A percentile compares a stretch with the other conserved stretches of the same genome.
Conservation (phyloP, 331 rosid species). For the Erythrophleum ivorense region DNA sequence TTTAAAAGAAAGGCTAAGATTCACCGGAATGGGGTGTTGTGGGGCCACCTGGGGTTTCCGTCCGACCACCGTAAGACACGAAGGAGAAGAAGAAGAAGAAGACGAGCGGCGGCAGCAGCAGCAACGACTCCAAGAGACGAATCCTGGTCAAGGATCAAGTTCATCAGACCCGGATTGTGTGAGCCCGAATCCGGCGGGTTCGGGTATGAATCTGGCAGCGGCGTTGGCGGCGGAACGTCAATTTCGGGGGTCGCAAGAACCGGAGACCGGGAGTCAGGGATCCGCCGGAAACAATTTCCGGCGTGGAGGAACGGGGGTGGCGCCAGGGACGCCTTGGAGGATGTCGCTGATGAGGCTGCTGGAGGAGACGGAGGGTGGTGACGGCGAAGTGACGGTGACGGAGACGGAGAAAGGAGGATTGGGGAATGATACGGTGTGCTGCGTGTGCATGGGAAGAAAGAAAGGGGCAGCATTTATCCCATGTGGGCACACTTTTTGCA, state of each 20-base stretch:
- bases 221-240: conserved; percentile 90
- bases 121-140: conserved; percentile 18
- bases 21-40: conserved; percentile 76
- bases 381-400: conserved; percentile 17
- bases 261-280: conserved; percentile 23
- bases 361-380: conserved; percentile 77
- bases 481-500: conserved; percentile 97
- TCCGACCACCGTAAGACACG: conserved; percentile 41
- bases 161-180: conserved; percentile 47
- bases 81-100: conserved; percentile 45
- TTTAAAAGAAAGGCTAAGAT: conserved; percentile 81
- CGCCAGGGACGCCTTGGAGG: conserved; percentile 74
- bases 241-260: conserved; percentile 55
- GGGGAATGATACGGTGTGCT: conserved; percentile 84
- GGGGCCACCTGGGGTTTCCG: conserved; percentile 76
- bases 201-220: conserved; percentile 88
- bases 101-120: conserved; percentile 30
- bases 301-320: background rate
- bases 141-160: conserved; percentile 38
- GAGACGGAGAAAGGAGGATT: conserved; percentile 27
- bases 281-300: background rate
- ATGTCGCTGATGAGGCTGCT: conserved; percentile 88
- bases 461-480: conserved; percentile 97
- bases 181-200: conserved; percentile 38
- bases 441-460: conserved; percentile 97